phyloP scores from a whole-genome alignment of 2,329 filamentous ascomycete species.

The Bipolaris gigantea region DNA sequence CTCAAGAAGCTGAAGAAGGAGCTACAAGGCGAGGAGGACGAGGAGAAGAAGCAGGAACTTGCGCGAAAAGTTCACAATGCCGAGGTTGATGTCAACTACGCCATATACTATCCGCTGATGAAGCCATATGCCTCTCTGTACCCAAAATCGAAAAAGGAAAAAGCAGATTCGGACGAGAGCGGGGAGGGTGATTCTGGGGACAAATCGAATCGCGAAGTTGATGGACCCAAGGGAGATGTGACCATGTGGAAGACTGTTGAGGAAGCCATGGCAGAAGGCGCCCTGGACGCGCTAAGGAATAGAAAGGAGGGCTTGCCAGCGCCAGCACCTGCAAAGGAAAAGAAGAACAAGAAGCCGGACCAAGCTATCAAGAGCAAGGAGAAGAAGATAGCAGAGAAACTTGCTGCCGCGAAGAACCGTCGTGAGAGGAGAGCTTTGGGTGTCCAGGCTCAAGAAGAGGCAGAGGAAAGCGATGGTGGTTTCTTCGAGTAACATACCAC shows the following conservation, averaged over 20 bases:
- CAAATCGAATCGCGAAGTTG: constrained; percentile 36
- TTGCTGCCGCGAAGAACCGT: constrained; percentile 18
- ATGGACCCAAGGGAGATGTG: constrained; percentile 53
- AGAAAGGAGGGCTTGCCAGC: constrained; percentile 43
- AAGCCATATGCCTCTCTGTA: constrained; percentile 69
- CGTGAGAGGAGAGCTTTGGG: constrained; percentile 26
- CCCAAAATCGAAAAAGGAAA: constrained; percentile 32
- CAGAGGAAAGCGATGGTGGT: constrained; percentile 43
- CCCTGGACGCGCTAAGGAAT: constrained; percentile 60
- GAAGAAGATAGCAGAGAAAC: constrained; percentile 20
- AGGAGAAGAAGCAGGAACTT: constrained; percentile 56
- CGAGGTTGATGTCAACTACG: constrained; percentile 76
- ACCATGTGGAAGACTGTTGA: constrained; percentile 72
- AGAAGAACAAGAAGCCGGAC: constrained; percentile 17
- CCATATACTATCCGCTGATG: constrained; percentile 70
- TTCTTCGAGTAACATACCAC: constrained; percentile 40
- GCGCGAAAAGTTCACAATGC: constrained; percentile 65
- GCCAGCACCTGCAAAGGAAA: constrained; percentile 25
- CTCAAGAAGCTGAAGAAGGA: constrained; percentile 66
- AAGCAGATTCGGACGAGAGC: constrained; percentile 27
- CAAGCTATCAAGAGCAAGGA: constrained; percentile 16
- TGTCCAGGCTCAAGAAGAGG: constrained; percentile 26
- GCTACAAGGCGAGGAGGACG: constrained; percentile 54
- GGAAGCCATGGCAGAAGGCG: constrained; percentile 62
- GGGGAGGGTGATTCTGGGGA: constrained; percentile 30